Percentiles rank a stretch among this genome's conserved stretches.
phyloP scores from a whole-genome alignment of 1,139 yeast genomes.

The Candida sojae region DNA sequence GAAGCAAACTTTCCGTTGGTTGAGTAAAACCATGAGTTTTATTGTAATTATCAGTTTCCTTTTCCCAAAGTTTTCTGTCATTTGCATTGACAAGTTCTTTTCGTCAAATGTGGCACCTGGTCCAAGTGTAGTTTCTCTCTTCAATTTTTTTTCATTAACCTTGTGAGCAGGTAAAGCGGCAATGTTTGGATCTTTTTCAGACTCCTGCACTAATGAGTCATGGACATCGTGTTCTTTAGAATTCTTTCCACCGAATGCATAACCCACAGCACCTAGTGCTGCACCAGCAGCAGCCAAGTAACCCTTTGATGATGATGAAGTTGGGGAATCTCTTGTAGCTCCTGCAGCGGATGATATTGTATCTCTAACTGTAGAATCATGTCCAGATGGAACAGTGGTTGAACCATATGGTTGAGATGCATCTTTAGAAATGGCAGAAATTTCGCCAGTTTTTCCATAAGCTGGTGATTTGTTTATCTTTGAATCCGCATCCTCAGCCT shows the following conservation, averaged over 20 bases:
- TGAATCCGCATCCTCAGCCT: constrained; percentile 27
- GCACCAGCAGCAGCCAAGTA: constrained; percentile 11
- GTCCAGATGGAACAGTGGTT: background rate
- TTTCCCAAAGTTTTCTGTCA: constrained; percentile 16
- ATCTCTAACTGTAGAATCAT: too few species aligned
- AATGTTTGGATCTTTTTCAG: constrained; percentile 26
- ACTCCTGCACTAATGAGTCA: constrained; percentile 31
- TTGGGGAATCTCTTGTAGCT: background rate
- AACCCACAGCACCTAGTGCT: constrained; percentile 10
- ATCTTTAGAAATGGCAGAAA: background rate
- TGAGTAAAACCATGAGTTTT: constrained; percentile 28
- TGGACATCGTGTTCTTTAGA: constrained; percentile 3
- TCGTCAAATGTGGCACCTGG: constrained; percentile 4
- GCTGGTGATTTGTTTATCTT: constrained; percentile 19
- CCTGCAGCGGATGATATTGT: background rate
- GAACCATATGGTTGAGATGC: background rate
- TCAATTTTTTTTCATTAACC: constrained; percentile 5
- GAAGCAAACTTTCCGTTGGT: constrained; percentile 28
- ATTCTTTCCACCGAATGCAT: constrained; percentile 15
- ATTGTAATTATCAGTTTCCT: constrained; percentile 27
- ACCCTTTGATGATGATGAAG: background rate
- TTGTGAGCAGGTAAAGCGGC: constrained; percentile 19
- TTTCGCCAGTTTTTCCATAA: constrained; percentile 10
- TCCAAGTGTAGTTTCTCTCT: constrained; percentile 3
- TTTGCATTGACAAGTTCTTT: constrained; percentile 6